These are phyloP conservation scores for Exophiala alcalophila DNA, from an alignment of 2,329 filamentous ascomycete genomes.

Conservation along the genomic window DNA sequence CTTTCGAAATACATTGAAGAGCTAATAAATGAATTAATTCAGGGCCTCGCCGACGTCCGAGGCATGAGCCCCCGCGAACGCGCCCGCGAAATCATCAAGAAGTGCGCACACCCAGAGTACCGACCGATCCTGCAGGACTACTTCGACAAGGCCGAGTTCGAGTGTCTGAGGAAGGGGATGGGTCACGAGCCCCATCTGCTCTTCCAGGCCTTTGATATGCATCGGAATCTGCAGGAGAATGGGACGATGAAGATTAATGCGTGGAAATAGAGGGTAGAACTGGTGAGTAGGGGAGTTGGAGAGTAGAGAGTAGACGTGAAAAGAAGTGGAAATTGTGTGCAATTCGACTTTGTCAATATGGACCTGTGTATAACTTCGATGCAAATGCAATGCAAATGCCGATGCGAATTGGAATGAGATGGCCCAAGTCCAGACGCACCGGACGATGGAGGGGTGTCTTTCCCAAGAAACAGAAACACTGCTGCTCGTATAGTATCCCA, in stretches of 20 bases:
- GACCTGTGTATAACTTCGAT: no score
- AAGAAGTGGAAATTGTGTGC: no score
- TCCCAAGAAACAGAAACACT: no score
- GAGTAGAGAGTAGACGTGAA: neutral
- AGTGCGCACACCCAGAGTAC: constrained; percentile 84
- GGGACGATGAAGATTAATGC: constrained; percentile 83
- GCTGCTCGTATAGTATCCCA: no score
- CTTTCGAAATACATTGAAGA: neutral
- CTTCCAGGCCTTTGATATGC: constrained; percentile 85
- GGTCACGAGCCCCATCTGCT: constrained; percentile 86
- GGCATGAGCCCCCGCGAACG: constrained; percentile 76
- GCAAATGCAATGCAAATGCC: no score
- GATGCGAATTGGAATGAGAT: no score
- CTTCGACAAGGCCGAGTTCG: constrained; percentile 79
- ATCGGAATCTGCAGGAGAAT: constrained; percentile 75
- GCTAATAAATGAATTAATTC: no score
- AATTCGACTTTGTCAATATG: no score
- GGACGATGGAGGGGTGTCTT: no score
- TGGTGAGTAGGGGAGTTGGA: no score
- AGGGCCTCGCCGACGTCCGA: constrained; percentile 79
- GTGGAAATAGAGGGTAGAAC: constrained; percentile 48
- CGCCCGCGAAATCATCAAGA: constrained; percentile 78
- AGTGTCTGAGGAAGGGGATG: constrained; percentile 79
- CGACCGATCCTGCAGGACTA: constrained; percentile 77
- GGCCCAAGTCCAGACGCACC: no score